Conservation (phyloP, 306 rosid species). For the Erythrophleum fordii region DNA sequence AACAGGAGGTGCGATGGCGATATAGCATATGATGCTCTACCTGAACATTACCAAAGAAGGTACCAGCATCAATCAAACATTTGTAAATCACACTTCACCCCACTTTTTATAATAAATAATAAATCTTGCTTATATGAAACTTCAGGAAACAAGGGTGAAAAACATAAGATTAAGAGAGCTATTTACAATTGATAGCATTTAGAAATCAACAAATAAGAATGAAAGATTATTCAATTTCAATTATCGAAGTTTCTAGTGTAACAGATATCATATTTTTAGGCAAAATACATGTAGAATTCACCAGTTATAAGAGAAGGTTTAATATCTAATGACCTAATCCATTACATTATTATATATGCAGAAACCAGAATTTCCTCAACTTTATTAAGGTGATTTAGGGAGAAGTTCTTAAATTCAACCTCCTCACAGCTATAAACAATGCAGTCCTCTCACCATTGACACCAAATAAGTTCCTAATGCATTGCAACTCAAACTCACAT, state of each 20-base stretch:
- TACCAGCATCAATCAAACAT: constrained; percentile 10
- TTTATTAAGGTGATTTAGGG: background rate
- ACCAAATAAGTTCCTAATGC: background rate
- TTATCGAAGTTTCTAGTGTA: background rate
- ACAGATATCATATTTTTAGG: background rate
- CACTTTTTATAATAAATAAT: constrained; percentile 1
- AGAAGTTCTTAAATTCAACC: background rate
- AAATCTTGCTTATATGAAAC: background rate
- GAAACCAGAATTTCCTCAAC: background rate
- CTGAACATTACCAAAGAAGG: constrained; percentile 49
- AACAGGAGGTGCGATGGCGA: constrained; percentile 32
- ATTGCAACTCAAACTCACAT: constrained; percentile 4
- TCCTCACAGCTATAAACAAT: constrained; percentile 13
- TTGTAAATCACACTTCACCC: constrained; percentile 3
- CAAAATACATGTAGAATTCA: background rate
- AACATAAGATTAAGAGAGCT: constrained; percentile 12
- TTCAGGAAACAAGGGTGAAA: background rate
- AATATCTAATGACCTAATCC: constrained; percentile 1
- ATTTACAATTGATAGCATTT: background rate
- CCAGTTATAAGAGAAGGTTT: background rate
- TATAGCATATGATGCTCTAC: constrained; percentile 42
- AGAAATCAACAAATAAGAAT: constrained; percentile 19
- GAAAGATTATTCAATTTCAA: constrained; percentile 8
- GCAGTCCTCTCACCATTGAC: background rate
- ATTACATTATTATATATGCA: background rate